A percentile compares a stretch with the other conserved stretches of the same genome.
These are phyloP conservation scores for Leptodontidium sp. DNA, from an alignment of 2,329 filamentous ascomycete species.

Conservation along the genomic window DNA sequence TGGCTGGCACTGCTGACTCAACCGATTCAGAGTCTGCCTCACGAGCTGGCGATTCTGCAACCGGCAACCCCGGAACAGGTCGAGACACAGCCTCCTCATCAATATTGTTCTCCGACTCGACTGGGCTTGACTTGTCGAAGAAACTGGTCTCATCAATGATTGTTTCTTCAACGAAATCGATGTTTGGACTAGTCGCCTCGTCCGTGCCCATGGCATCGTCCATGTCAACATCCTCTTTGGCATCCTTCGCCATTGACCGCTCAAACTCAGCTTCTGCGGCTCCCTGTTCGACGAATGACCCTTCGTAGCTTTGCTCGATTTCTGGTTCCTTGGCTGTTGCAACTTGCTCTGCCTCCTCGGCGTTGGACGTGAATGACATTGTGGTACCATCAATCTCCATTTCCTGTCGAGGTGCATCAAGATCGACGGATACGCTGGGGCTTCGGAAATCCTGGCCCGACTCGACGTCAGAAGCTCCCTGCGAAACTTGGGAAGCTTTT, in stretches of 20 bases:
- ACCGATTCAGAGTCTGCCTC: not conserved
- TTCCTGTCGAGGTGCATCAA: constrained; percentile 26
- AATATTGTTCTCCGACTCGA: constrained; percentile 2
- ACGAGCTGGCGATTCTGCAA: not conserved
- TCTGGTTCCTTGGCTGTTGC: not conserved
- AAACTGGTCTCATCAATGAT: constrained; percentile 25
- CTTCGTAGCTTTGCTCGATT: constrained; percentile 5
- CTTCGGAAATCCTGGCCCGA: constrained; percentile 23
- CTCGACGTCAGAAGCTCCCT: constrained; percentile 6
- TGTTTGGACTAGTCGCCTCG: constrained; percentile 5
- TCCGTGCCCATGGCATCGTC: constrained; percentile 1
- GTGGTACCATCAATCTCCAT: constrained; percentile 16
- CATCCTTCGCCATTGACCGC: constrained; percentile 9
- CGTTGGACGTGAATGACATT: constrained; percentile 1
- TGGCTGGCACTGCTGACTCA: not conserved
- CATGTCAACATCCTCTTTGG: not conserved
- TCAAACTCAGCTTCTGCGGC: not conserved
- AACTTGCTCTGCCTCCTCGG: not conserved
- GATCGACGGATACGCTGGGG: constrained; percentile 24
- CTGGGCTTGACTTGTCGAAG: constrained; percentile 1
- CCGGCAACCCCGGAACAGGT: not conserved
- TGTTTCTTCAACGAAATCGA: constrained; percentile 30
- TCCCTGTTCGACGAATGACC: not conserved
- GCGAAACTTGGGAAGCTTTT: constrained; percentile 25
- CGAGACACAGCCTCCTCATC: constrained; percentile 13